These are phyloP conservation scores for Sordaria brevicollis DNA, from an alignment of 495 filamentous ascomycete genomes.

Conservation along the genomic window DNA sequence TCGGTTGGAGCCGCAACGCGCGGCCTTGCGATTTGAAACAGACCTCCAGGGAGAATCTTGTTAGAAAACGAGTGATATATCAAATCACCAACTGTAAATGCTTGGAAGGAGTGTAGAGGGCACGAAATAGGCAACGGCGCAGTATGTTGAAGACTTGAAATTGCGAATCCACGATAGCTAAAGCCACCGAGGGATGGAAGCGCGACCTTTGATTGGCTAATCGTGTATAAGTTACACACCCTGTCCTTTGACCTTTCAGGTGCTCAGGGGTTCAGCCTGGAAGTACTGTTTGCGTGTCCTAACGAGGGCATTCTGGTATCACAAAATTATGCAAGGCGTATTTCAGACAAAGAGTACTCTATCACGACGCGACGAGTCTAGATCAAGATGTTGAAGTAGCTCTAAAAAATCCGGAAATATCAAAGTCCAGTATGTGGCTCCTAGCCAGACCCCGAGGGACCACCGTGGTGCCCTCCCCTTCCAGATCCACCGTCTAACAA, in stretches of 20 bases:
- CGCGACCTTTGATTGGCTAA: neutral
- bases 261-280: neutral
- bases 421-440: neutral
- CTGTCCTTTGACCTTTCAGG: neutral
- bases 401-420: neutral
- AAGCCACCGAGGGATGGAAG: neutral
- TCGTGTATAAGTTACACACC: neutral
- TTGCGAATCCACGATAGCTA: neutral
- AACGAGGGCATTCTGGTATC: neutral
- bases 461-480: slow-evolving; percentile 14
- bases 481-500: slow-evolving; percentile 56
- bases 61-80: neutral
- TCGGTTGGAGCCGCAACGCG: neutral
- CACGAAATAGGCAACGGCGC: neutral
- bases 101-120: no score
- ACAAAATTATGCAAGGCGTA: neutral
- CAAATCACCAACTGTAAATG: neutral
- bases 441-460: neutral
- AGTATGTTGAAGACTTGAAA: neutral
- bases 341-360: neutral
- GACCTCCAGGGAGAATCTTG: neutral
- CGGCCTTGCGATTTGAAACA: neutral
- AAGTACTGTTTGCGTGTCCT: neutral
- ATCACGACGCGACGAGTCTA: neutral
- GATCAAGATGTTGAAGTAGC: neutral